Percentiles rank a stretch among this genome's conserved stretches.
Conservation (phyloP, 2,329 filamentous ascomycete species). For the Fusarium duplospermum region DNA sequence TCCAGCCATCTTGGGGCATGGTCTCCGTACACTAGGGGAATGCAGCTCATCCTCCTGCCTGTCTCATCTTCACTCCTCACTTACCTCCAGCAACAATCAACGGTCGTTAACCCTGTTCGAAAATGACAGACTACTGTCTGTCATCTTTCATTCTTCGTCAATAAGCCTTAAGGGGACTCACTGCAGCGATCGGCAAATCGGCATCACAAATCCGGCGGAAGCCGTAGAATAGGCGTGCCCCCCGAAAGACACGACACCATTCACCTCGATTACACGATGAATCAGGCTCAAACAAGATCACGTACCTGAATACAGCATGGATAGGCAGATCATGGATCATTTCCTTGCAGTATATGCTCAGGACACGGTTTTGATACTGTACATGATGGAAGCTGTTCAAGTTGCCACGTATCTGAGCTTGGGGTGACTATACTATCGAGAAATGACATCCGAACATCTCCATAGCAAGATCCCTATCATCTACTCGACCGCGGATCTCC, state of each 20-base stretch:
- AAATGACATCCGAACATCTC: slow-evolving; percentile 24
- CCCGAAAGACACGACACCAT: not conserved
- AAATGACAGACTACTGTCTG: not conserved
- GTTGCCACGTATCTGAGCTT: not conserved
- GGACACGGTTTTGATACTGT: not conserved
- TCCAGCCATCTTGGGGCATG: not conserved
- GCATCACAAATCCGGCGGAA: not conserved
- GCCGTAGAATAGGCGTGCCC: not conserved
- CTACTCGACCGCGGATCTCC: slow-evolving; percentile 3
- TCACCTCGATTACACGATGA: not conserved
- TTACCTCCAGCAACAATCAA: not conserved
- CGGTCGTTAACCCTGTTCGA: not conserved
- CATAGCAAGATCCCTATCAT: slow-evolving; percentile 15
- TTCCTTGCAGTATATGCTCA: not conserved
- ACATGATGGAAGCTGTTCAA: not conserved
- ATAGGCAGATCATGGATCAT: not conserved
- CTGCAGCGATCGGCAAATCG: not conserved
- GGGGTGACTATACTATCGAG: slow-evolving; percentile 6
- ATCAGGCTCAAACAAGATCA: not conserved
- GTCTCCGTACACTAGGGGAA: not conserved
- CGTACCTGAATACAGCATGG: not conserved
- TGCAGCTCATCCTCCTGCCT: not conserved
- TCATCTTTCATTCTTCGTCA: not conserved
- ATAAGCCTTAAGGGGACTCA: not conserved
- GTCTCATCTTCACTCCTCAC: not conserved